Percentiles rank a stretch among this genome's conserved stretches.
Evolutionary conservation across 805 yeast genomes (phyloP).

Genomic region (Candida chauliodis): DNA sequence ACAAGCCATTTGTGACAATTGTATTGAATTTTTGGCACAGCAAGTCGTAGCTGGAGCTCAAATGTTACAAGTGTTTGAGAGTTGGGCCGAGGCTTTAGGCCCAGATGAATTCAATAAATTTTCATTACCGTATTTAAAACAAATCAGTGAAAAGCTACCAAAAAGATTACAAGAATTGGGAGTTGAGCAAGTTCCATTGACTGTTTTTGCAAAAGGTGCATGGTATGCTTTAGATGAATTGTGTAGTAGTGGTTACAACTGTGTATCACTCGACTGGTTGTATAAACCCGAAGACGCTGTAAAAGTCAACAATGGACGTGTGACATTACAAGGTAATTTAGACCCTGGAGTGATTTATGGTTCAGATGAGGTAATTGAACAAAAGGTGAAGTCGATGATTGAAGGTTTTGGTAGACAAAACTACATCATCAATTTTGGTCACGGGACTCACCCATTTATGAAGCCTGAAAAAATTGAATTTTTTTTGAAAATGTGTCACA

Average conservation of each 20-base stretch:
- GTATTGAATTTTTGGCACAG: conserved; percentile 86
- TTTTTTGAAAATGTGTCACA: conserved; percentile 84
- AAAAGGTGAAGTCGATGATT: conserved; percentile 85
- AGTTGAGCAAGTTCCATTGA: conserved; percentile 74
- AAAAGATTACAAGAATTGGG: conserved; percentile 68
- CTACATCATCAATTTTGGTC: conserved; percentile 94
- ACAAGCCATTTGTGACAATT: conserved; percentile 78
- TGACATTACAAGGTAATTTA: conserved; percentile 87
- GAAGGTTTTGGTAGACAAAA: conserved; percentile 83
- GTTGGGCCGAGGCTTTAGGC: conserved; percentile 97
- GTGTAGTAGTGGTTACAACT: conserved; percentile 76
- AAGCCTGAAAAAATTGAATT: conserved; percentile 83
- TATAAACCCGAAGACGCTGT: conserved; percentile 84
- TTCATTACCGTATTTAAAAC: conserved; percentile 81
- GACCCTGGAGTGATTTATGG: conserved; percentile 97
- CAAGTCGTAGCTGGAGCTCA: conserved; percentile 98
- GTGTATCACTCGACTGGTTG: conserved; percentile 92
- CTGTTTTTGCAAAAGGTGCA: conserved; percentile 92
- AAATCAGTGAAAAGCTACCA: conserved; percentile 70
- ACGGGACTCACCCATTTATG: conserved; percentile 98
- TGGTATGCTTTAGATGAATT: conserved; percentile 93
- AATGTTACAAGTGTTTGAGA: conserved; percentile 93
- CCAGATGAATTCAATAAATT: conserved; percentile 86
- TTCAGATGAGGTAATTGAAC: conserved; percentile 70
- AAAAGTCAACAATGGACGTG: conserved; percentile 66